Base-by-base conservation (phyloP, 2,329 filamentous ascomycete genomes). In the Epicoccum nigrum region DNA sequence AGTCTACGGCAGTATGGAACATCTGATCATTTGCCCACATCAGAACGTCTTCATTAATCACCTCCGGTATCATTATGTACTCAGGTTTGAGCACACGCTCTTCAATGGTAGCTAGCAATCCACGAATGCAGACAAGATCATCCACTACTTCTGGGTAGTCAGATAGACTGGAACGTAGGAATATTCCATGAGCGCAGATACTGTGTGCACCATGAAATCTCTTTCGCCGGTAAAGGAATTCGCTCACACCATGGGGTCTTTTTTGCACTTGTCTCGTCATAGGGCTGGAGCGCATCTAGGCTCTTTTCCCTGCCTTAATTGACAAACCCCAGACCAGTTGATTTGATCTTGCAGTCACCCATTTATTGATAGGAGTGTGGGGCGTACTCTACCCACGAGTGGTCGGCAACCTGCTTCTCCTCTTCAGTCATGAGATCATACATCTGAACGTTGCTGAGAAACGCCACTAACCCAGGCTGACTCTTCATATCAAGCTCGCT, bases 321-420 rank as follows among this genome's bases (percentile, higher is more conserved):
- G 17, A n/a, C 38, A 3, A 41, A 16, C 5, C 25, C 25, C 2
- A 41, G 38, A 1, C 38, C 38, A 12, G 28, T 41, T 1, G 38
- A 27, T 30, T 15, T 16, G 0, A 6, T 4, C 12, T n/a, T 25
- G 9, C 38, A 41, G 15, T 20, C 25, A 9, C 19, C n/a, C 5
- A 41, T n/a, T 4, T 9, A 64, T 60, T 32, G 62, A 23, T 15
- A 44, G n/a, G 32, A 30, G 11, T 4, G 19, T 8, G 12, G 13
- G 0, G 4, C 30, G 51, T 79, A 79, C 60, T 79, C 76, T 12
- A 77, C 75, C 74, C 75, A 79, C 21, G 71, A 75, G 54, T 78
- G 70, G 54, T 79, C 76, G 12, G 70, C 76, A 15, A 77, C 46
- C 21, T 54, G 53, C 54, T 71, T 69, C 59, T 79, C 77, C n/a